Evolutionary conservation across 2,329 filamentous ascomycete species (phyloP).

Genomic region (Rugonectria rugulosa): DNA sequence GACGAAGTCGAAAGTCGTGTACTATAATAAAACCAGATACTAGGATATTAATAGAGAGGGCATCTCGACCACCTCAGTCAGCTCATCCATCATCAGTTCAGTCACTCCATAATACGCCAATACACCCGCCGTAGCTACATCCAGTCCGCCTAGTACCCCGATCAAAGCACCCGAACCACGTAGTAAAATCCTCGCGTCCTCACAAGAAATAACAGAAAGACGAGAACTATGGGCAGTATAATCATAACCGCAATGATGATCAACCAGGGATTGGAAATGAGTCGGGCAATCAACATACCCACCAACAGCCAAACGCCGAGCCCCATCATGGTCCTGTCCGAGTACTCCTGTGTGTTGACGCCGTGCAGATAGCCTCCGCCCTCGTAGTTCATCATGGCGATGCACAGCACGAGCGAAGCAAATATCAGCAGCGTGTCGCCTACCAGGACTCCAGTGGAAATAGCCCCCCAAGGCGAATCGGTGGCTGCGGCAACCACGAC

Average conservation of each 20-base stretch:
- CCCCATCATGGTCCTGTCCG: conserved; percentile 30
- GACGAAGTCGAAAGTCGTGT: too few species aligned
- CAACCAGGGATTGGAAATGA: conserved; percentile 19
- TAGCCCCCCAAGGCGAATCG: background rate
- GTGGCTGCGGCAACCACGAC: conserved; percentile 8
- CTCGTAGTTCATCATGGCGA: conserved; percentile 32
- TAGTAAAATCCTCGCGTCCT: conserved; percentile 28
- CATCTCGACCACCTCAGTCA: too few species aligned
- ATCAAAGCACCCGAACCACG: conserved; percentile 16
- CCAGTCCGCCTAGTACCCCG: too few species aligned
- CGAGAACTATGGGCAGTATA: conserved; percentile 8
- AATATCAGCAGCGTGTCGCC: conserved; percentile 29
- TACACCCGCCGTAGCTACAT: too few species aligned
- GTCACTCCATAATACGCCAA: too few species aligned
- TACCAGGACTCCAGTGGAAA: background rate
- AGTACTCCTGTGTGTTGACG: conserved; percentile 13
- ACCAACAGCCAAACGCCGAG: conserved; percentile 28
- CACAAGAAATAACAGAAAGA: conserved; percentile 20
- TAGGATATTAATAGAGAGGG: too few species aligned
- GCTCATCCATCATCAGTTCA: too few species aligned
- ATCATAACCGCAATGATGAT: background rate
- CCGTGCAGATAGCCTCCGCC: conserved; percentile 24
- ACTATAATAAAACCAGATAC: too few species aligned
- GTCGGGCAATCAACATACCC: conserved; percentile 23
- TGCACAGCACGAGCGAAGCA: conserved; percentile 23